phyloP scores from a whole-genome alignment of 2,329 filamentous ascomycete species.

The Neocatenulostroma microsporum region DNA sequence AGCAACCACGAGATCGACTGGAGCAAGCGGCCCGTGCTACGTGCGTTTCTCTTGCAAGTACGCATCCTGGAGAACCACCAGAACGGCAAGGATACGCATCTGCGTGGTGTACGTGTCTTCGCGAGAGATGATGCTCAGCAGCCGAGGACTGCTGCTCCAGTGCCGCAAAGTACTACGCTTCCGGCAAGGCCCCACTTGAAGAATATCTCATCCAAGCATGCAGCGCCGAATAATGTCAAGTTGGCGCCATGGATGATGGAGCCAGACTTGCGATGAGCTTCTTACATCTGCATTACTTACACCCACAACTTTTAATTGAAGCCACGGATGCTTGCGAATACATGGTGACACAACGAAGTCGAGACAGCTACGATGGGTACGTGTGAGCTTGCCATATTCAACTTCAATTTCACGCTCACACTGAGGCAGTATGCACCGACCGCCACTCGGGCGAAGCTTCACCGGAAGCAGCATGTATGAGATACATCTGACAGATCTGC shows the following conservation, averaged over 20 bases:
- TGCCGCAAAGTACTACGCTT: conserved; percentile 10
- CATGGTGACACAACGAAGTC: no score
- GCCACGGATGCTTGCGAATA: no score
- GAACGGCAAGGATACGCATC: conserved; percentile 98
- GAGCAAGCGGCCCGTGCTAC: conserved; percentile 62
- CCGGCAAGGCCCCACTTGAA: background rate
- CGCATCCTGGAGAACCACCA: conserved; percentile 94
- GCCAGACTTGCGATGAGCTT: conserved; percentile 30
- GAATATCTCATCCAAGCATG: background rate
- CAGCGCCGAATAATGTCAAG: conserved; percentile 24
- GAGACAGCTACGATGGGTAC: no score
- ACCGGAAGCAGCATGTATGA: no score
- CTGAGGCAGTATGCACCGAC: no score
- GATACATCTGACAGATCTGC: no score
- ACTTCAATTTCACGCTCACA: no score
- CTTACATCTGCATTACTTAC: no score
- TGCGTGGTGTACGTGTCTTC: conserved; percentile 85
- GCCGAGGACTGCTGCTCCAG: conserved; percentile 9
- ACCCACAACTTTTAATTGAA: no score
- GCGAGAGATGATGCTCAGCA: conserved; percentile 36
- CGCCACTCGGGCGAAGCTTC: no score
- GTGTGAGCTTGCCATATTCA: no score
- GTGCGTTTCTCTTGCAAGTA: conserved; percentile 84
- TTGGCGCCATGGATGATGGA: conserved; percentile 30
- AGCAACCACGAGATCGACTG: conserved; percentile 32